A percentile compares a stretch with the other conserved stretches of the same genome.
These are phyloP conservation scores for Kluyveromyces aestuarii DNA, from an alignment of 805 yeast genomes.

Conservation along the genomic window DNA sequence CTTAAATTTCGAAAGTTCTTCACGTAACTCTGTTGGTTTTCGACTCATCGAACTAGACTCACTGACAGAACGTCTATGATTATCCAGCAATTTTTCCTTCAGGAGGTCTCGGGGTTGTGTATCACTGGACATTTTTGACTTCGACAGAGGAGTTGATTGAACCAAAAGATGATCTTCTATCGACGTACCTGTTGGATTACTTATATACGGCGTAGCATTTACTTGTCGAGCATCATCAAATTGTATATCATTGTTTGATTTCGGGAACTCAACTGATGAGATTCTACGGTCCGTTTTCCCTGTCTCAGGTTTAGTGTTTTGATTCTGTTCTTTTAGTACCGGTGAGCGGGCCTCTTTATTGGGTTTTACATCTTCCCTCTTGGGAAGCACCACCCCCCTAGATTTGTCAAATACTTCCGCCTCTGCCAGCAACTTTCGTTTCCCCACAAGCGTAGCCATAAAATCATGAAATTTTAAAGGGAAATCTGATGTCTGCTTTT, in stretches of 20 bases:
- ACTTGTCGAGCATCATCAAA: neutral
- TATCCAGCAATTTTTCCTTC: constrained; percentile 6
- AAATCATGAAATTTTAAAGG: constrained; percentile 1
- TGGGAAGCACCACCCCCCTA: neutral
- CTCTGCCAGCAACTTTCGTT: neutral
- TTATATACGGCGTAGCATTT: neutral
- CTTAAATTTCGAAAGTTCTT: constrained; percentile 8
- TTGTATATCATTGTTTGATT: neutral
- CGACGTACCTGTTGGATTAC: neutral
- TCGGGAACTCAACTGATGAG: neutral
- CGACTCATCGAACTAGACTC: neutral
- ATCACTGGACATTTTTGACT: constrained; percentile 1
- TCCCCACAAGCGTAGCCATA: constrained; percentile 1
- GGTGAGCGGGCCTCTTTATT: neutral
- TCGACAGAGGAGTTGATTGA: constrained; percentile 15
- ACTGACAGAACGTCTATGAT: constrained; percentile 1
- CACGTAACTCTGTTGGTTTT: constrained; percentile 3
- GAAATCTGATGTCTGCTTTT: neutral
- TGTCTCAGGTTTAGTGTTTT: neutral
- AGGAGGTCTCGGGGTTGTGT: constrained; percentile 8
- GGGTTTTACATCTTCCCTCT: neutral
- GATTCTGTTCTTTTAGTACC: neutral
- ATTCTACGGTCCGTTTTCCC: neutral
- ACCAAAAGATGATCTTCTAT: constrained; percentile 9
- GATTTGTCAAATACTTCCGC: constrained; percentile 1